Percentiles rank a stretch among this genome's conserved stretches.
Conservation (phyloP, 768 basidiomycete genomes). For the Agrocybe chaxingu region DNA sequence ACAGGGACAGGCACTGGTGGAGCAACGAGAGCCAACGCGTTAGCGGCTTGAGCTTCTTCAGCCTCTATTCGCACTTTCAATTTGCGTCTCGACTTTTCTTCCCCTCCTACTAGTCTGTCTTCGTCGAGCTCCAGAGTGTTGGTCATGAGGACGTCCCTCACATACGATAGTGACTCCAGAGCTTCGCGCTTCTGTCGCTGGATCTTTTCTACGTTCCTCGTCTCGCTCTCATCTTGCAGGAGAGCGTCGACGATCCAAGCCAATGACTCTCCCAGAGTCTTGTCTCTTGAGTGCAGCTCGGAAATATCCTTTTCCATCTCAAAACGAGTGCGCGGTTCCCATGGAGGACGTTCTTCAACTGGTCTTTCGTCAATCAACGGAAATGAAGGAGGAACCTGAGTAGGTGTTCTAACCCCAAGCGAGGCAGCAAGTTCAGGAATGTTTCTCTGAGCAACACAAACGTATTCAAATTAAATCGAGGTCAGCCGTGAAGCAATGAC, state of each 20-base stretch:
- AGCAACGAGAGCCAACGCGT: conserved; percentile 19
- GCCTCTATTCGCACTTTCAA: conserved; percentile 23
- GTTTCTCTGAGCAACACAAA: conserved; percentile 53
- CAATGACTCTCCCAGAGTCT: conserved; percentile 64
- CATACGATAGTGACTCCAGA: conserved; percentile 72
- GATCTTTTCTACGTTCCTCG: conserved; percentile 35
- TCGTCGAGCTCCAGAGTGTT: conserved; percentile 57
- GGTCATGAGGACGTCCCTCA: conserved; percentile 68
- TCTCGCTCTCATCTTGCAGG: conserved; percentile 49
- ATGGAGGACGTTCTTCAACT: conserved; percentile 56
- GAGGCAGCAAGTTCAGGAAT: conserved; percentile 80
- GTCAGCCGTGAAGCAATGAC: conserved; percentile 15
- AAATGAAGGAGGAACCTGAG: conserved; percentile 45
- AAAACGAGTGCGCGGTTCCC: conserved; percentile 67
- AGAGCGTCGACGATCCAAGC: conserved; percentile 74
- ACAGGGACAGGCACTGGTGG: conserved; percentile 38
- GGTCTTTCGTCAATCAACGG: conserved; percentile 61
- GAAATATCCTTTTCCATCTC: conserved; percentile 67
- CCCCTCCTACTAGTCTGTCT: conserved; percentile 59
- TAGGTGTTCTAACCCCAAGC: conserved; percentile 54
- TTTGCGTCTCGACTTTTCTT: conserved; percentile 38
- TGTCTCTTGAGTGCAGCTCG: conserved; percentile 53
- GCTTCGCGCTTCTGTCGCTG: conserved; percentile 56
- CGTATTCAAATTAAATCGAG: conserved; percentile 8
- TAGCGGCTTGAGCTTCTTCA: conserved; percentile 17